Conservation (phyloP, 2,329 filamentous ascomycete genomes). For the Microdochium paspali region DNA sequence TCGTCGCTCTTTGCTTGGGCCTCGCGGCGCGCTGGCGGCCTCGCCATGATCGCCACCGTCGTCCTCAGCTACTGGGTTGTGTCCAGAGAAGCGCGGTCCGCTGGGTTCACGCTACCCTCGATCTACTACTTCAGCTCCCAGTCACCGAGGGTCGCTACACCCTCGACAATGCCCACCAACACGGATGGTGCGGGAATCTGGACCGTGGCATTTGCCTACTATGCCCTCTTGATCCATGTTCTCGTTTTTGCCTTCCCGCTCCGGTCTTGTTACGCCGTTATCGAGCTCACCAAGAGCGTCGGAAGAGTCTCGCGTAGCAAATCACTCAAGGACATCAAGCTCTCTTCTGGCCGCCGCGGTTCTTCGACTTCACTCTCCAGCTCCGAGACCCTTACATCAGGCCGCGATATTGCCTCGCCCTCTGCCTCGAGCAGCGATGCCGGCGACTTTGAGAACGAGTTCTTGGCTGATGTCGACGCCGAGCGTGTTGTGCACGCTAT, state of each 20-base stretch:
- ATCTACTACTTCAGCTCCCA: slow-evolving; percentile 44
- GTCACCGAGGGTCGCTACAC: slow-evolving; percentile 36
- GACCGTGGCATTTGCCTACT: slow-evolving; percentile 51
- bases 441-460: slow-evolving; percentile 38
- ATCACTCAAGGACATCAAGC: slow-evolving; percentile 36
- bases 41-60: slow-evolving; percentile 41
- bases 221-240: slow-evolving; percentile 55
- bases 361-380: slow-evolving; percentile 47
- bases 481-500: slow-evolving; percentile 53
- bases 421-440: slow-evolving; percentile 39
- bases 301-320: slow-evolving; percentile 33
- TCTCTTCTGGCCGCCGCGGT: slow-evolving; percentile 35
- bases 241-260: slow-evolving; percentile 55
- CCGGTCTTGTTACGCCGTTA: slow-evolving; percentile 52
- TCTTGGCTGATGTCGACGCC: slow-evolving; percentile 32
- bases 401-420: slow-evolving; percentile 24
- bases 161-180: slow-evolving; percentile 17
- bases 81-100: slow-evolving; percentile 32
- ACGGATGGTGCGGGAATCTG: slow-evolving; percentile 35
- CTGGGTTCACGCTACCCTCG: slow-evolving; percentile 32
- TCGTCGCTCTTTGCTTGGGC: slow-evolving; percentile 45
- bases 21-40: slow-evolving; percentile 41
- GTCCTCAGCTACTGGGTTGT: slow-evolving; percentile 46
- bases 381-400: slow-evolving; percentile 42
- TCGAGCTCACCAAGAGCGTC: slow-evolving; percentile 43